These are phyloP conservation scores for Linanthus parryae DNA, from an alignment of 148 eudicot species.

Conservation along the genomic window DNA sequence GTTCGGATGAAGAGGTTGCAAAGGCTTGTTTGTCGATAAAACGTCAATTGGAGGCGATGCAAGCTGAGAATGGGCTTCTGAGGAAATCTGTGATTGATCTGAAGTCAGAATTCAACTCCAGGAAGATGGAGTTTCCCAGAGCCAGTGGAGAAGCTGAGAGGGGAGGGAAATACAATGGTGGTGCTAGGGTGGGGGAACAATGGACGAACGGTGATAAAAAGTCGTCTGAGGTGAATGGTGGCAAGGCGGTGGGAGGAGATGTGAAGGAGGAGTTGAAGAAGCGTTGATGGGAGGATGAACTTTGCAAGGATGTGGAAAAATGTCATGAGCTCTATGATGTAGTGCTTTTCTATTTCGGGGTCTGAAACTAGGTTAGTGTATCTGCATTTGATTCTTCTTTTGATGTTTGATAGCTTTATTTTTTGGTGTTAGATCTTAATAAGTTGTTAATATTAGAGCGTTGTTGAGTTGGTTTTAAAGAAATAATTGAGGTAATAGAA, in stretches of 20 bases:
- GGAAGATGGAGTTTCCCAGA: constrained; percentile 1
- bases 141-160: constrained; percentile 1
- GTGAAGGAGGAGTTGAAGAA: constrained; percentile 24
- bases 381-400: too few relatives aligned
- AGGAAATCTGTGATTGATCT: constrained; percentile 58
- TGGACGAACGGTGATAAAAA: constrained; percentile 18
- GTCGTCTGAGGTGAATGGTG: constrained; percentile 12
- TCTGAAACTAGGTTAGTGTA: too few relatives aligned
- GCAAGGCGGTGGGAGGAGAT: constrained; percentile 11
- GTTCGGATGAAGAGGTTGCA: constrained; percentile 31
- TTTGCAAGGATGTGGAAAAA: too few relatives aligned
- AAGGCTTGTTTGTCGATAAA: constrained; percentile 49
- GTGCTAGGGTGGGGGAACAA: constrained; percentile 9
- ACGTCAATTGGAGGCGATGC: constrained; percentile 51
- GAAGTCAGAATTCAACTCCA: constrained; percentile 41
- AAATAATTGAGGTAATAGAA: too few relatives aligned
- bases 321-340: too few relatives aligned
- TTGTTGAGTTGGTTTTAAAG: too few relatives aligned
- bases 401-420: too few relatives aligned
- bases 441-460: too few relatives aligned
- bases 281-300: too few relatives aligned
- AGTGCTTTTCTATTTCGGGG: too few relatives aligned
- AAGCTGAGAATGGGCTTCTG: constrained; percentile 55
- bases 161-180: not conserved
- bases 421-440: too few relatives aligned